A percentile compares a stretch with the other conserved stretches of the same genome.
Evolutionary conservation across 495 filamentous ascomycete genomes (phyloP).

Genomic region (Daldinia concentrica): DNA sequence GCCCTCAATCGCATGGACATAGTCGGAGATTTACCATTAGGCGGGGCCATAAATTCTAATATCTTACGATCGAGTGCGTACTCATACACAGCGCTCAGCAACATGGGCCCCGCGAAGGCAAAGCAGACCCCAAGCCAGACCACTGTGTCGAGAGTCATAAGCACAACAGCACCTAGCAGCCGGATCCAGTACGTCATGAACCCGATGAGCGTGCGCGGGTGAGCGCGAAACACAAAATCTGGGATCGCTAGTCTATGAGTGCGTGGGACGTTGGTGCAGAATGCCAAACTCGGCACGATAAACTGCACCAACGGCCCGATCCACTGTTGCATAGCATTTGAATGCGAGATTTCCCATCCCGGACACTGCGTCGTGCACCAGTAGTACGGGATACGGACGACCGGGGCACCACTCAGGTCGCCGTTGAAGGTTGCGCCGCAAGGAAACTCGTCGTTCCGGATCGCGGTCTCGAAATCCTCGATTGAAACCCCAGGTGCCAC

Average conservation of each 20-base stretch:
- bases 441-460: constrained; percentile 45
- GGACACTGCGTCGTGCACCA: constrained; percentile 42
- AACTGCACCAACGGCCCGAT: constrained; percentile 47
- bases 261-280: constrained; percentile 48
- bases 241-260: constrained; percentile 46
- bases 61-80: constrained; percentile 50
- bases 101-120: constrained; percentile 52
- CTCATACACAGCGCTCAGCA: constrained; percentile 54
- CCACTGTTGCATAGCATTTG: constrained; percentile 41
- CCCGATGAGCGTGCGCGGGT: constrained; percentile 32
- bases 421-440: constrained; percentile 50
- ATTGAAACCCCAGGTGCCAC: constrained; percentile 34
- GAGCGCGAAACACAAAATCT: constrained; percentile 38
- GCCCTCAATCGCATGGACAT: constrained; percentile 41
- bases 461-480: constrained; percentile 13
- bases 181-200: constrained; percentile 41
- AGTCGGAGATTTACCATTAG: constrained; percentile 16
- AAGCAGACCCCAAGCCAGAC: constrained; percentile 51
- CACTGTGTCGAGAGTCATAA: constrained; percentile 49
- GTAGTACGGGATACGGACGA: constrained; percentile 37
- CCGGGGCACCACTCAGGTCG: constrained; percentile 43
- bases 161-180: constrained; percentile 39
- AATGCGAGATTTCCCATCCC: constrained; percentile 40
- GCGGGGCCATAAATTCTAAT: constrained; percentile 39
- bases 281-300: constrained; percentile 46